Conservation (phyloP, 2,329 filamentous ascomycete genomes). For the Trichoderma afroharzianum region DNA sequence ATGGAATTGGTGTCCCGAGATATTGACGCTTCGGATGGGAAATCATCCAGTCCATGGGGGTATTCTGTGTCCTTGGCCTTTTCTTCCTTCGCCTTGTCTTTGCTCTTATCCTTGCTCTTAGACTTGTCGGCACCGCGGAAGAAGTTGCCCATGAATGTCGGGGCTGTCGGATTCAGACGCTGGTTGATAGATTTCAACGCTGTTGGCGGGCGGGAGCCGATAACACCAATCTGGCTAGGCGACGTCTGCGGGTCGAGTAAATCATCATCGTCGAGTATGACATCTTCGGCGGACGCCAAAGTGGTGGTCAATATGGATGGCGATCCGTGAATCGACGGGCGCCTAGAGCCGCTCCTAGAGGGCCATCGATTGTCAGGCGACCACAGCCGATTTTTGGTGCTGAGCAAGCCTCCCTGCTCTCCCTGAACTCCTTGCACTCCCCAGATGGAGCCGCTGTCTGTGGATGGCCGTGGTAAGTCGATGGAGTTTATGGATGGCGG, state of each 20-base stretch:
- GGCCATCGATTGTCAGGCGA: conserved; percentile 53
- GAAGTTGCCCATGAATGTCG: conserved; percentile 76
- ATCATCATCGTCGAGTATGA: conserved; percentile 58
- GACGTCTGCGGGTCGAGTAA: conserved; percentile 49
- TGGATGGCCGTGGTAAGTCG: conserved; percentile 72
- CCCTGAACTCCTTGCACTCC: conserved; percentile 54
- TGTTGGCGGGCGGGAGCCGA: conserved; percentile 69
- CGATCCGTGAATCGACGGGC: conserved; percentile 77
- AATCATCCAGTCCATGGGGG: conserved; percentile 41
- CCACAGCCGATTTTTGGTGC: conserved; percentile 61
- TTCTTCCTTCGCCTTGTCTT: conserved; percentile 32
- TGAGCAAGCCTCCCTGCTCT: conserved; percentile 38
- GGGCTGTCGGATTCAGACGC: conserved; percentile 81
- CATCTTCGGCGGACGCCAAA: conserved; percentile 61
- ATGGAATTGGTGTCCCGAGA: conserved; percentile 57
- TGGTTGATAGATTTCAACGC: conserved; percentile 46
- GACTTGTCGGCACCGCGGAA: conserved; percentile 42
- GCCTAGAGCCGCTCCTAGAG: conserved; percentile 68
- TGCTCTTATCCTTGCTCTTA: conserved; percentile 31
- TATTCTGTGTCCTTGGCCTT: conserved; percentile 38
- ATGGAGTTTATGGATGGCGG: conserved; percentile 66
- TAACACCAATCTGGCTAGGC: conserved; percentile 62
- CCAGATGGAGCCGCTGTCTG: conserved; percentile 74
- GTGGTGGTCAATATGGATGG: conserved; percentile 60
- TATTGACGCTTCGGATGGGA: conserved; percentile 49